Evolutionary conservation across 768 basidiomycete genomes (phyloP).

Genomic region (Tricholoma saponaceum): DNA sequence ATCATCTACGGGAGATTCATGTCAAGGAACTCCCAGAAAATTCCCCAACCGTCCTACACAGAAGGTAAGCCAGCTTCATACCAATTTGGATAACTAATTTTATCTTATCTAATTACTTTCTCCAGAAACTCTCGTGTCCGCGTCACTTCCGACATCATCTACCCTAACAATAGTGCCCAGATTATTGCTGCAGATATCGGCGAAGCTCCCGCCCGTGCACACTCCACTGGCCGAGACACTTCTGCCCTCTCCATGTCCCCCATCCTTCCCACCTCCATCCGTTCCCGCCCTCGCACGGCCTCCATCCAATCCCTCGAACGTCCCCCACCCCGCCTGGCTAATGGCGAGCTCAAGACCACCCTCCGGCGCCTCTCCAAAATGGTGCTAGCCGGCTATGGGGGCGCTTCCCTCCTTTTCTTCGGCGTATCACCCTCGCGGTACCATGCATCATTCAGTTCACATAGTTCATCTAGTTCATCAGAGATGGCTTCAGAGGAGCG

Average conservation of each 20-base stretch:
- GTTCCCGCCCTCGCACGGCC: slow-evolving; percentile 5
- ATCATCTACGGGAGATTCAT: slow-evolving; percentile 61
- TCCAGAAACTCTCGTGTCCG: slow-evolving; percentile 55
- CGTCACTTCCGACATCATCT: slow-evolving; percentile 69
- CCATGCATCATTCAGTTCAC: slow-evolving; percentile 24
- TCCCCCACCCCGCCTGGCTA: slow-evolving; percentile 23
- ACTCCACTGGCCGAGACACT: neutral
- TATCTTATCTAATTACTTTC: neutral
- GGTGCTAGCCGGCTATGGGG: slow-evolving; percentile 82
- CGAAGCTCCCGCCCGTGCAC: slow-evolving; percentile 33
- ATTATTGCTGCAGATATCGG: slow-evolving; percentile 81
- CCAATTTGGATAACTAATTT: neutral
- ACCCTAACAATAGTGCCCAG: slow-evolving; percentile 64
- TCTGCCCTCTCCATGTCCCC: slow-evolving; percentile 27
- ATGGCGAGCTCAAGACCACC: slow-evolving; percentile 58
- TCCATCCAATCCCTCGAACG: neutral
- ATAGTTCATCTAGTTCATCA: slow-evolving; percentile 20
- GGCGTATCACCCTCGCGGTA: slow-evolving; percentile 45
- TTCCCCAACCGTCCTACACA: slow-evolving; percentile 24
- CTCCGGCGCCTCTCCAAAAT: slow-evolving; percentile 80
- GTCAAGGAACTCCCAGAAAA: slow-evolving; percentile 42
- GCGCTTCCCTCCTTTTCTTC: slow-evolving; percentile 77
- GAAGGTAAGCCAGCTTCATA: slow-evolving; percentile 25
- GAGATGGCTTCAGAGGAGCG: slow-evolving; percentile 56
- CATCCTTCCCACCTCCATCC: slow-evolving; percentile 5